A percentile compares a stretch with the other conserved stretches of the same genome.
Conservation (phyloP, 2,329 filamentous ascomycete genomes). For the Exophiala sp. region DNA sequence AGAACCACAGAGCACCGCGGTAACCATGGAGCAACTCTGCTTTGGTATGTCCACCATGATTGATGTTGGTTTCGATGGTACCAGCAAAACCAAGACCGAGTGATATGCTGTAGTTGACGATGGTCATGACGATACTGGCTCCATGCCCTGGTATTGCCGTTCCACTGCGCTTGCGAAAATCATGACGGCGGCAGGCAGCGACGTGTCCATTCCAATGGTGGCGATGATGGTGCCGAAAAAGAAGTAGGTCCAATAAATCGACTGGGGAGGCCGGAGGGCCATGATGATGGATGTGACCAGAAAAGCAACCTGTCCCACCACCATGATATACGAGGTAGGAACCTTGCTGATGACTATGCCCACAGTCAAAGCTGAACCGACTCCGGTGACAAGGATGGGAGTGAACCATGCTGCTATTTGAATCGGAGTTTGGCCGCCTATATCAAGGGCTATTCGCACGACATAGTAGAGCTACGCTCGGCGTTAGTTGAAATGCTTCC, state of each 20-base stretch:
- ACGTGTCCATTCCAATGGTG: slow-evolving; percentile 38
- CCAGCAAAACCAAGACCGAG: slow-evolving; percentile 42
- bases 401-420: slow-evolving; percentile 31
- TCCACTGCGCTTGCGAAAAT: slow-evolving; percentile 37
- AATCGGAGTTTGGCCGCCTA: slow-evolving; percentile 27
- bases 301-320: slow-evolving; percentile 10
- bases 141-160: slow-evolving; percentile 38
- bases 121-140: slow-evolving; percentile 35
- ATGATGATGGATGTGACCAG: slow-evolving; percentile 5
- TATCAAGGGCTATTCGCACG: slow-evolving; percentile 27
- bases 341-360: slow-evolving; percentile 1
- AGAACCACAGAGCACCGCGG: slow-evolving; percentile 36
- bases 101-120: slow-evolving; percentile 41
- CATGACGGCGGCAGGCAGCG: slow-evolving; percentile 38
- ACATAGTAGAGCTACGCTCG: slow-evolving; percentile 33
- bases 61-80: slow-evolving; percentile 37
- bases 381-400: slow-evolving; percentile 30
- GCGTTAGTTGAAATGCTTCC: not conserved
- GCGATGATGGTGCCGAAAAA: slow-evolving; percentile 54
- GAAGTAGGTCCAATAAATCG: slow-evolving; percentile 57
- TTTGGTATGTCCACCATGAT: slow-evolving; percentile 29
- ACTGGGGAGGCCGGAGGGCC: slow-evolving; percentile 6
- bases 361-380: slow-evolving; percentile 30
- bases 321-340: slow-evolving; percentile 7
- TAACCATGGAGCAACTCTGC: slow-evolving; percentile 35